Base-by-base conservation (phyloP, 257 asterid genomes). In the Solanum okadae region DNA sequence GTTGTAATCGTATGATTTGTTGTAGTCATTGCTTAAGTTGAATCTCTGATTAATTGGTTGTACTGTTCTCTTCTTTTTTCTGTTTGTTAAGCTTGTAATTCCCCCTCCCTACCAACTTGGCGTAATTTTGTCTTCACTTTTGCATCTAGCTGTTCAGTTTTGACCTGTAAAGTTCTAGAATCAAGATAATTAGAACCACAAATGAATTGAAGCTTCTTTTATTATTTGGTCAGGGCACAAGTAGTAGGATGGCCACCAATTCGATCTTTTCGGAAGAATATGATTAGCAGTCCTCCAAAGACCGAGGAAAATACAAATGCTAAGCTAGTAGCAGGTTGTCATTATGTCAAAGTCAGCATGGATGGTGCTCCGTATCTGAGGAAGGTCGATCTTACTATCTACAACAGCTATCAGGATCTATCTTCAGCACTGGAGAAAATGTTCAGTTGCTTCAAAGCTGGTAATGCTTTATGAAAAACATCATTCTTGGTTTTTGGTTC, bases 221-320 rank as follows among this genome's bases (percentile, higher is more conserved):
- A 59, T 86, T n/a, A 25, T 25, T 34, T 86, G 83, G 73, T 85
- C 92, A 96, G 98, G 94, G 95, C 98, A 87, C 98, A 95, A 89
- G 94, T 96, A 91, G 98, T 96, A 76, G 98, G 98, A 59, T 96
- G 98, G 98, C 98, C 98, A 10, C 98, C 98, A 13, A 95, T 96
- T 67, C 93, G 98, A 59, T 93, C 98, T 1, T 94, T 91, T 90
- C 94, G 98, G 11, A 96, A 96, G 96, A 96, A 94, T 91, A 93
- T 95, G 93, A 90, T 93, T 16, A 84, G 42, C 70, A 88, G 77
- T 90, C 93, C 93, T 86, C 89, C 85, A 8, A 91, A 91, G 89
- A 87, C 71, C 0, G 92, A 87, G 22, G 93, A 88, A 88, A 89
- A 87, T 38, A 87, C 81, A 4, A 91, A 89, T 49, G 86, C 75